Conservation (phyloP, 2,329 filamentous ascomycete genomes). For the Stachybotrys chartarum region DNA sequence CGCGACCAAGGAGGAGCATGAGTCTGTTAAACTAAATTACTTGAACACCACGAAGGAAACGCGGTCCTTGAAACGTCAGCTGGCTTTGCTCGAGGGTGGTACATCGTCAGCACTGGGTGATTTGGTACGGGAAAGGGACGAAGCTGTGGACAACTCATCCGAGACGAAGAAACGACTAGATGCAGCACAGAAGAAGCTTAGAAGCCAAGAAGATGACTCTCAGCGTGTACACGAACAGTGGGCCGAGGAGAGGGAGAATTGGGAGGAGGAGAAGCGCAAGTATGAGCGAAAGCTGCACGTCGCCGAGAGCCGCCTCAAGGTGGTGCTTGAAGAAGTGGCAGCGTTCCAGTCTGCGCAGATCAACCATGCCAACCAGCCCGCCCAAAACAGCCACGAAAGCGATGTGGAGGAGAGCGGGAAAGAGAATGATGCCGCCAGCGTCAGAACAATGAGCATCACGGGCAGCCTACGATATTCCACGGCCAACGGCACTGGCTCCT, state of each 20-base stretch:
- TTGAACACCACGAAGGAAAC: constrained; percentile 65
- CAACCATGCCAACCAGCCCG: constrained; percentile 27
- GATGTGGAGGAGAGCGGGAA: constrained; percentile 55
- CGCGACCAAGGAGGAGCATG: constrained; percentile 64
- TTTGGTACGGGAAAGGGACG: constrained; percentile 77
- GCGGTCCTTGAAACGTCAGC: constrained; percentile 74
- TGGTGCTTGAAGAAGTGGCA: constrained; percentile 80
- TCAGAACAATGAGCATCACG: constrained; percentile 64
- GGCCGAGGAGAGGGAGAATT: constrained; percentile 75
- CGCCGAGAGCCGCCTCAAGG: constrained; percentile 79
- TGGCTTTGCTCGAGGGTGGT: constrained; percentile 80
- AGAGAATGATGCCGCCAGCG: constrained; percentile 66
- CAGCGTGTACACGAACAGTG: constrained; percentile 72
- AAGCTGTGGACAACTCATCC: constrained; percentile 62
- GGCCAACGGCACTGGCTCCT: constrained; percentile 47
- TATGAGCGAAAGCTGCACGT: constrained; percentile 82
- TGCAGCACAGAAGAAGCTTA: constrained; percentile 65
- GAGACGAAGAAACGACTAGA: constrained; percentile 78
- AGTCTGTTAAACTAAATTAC: constrained; percentile 57
- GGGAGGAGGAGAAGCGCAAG: constrained; percentile 76
- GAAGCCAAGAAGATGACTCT: constrained; percentile 75
- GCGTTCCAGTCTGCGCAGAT: constrained; percentile 53
- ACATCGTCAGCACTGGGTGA: constrained; percentile 80
- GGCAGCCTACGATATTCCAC: constrained; percentile 69
- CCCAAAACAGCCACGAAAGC: constrained; percentile 37